Conservation (phyloP, 164 flowering plant species). For the Warburgia ugandensis region DNA sequence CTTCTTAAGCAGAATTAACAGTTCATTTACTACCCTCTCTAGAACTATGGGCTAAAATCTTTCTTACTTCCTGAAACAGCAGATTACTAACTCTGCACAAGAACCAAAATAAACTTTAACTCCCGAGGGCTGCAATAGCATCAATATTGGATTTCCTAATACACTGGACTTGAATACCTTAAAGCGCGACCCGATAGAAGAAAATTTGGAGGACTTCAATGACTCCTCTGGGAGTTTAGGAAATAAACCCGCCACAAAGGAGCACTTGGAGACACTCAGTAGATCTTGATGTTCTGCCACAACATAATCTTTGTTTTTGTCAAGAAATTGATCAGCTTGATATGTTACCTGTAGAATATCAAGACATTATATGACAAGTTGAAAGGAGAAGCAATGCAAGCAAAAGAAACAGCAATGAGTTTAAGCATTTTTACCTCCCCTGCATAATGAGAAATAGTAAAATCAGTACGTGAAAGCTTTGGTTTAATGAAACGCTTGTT, state of each 20-base stretch:
- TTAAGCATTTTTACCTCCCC: slow-evolving; percentile 62
- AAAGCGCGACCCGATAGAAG: slow-evolving; percentile 90
- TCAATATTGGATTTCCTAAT: background rate
- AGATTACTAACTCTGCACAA: too few species aligned
- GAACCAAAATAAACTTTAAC: slow-evolving; percentile 2
- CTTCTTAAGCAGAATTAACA: too few species aligned
- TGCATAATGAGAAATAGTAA: slow-evolving; percentile 86
- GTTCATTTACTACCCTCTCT: too few species aligned
- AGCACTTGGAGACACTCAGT: slow-evolving; percentile 63
- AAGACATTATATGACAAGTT: background rate
- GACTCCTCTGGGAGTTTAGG: slow-evolving; percentile 76
- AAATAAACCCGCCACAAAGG: slow-evolving; percentile 73
- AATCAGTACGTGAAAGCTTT: slow-evolving; percentile 92
- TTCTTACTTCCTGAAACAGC: too few species aligned
- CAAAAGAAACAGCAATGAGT: background rate
- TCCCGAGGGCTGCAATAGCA: background rate
- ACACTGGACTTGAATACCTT: slow-evolving; percentile 36
- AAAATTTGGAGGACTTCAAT: slow-evolving; percentile 80
- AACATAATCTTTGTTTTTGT: slow-evolving; percentile 95
- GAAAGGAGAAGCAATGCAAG: background rate
- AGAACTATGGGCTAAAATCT: too few species aligned
- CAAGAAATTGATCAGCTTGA: slow-evolving; percentile 78
- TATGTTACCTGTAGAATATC: slow-evolving; percentile 52
- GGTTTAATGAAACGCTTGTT: slow-evolving; percentile 90
- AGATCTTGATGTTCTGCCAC: slow-evolving; percentile 95